Conservation (phyloP, 2,329 filamentous ascomycete species). For the Microsporum audouinii region DNA sequence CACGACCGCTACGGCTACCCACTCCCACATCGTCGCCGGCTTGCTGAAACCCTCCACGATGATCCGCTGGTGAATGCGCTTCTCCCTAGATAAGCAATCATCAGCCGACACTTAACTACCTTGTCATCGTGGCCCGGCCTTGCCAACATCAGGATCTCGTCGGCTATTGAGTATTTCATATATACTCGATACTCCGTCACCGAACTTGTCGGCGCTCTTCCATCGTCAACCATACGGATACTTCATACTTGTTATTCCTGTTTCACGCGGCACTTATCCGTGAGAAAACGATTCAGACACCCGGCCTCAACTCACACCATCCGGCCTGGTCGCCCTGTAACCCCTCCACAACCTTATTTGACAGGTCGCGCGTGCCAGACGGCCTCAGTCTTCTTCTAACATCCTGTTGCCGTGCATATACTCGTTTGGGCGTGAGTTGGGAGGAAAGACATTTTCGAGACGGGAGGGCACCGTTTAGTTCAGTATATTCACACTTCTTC, state of each 20-base stretch:
- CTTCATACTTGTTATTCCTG: neutral
- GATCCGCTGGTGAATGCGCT: neutral
- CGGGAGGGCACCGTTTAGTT: neutral
- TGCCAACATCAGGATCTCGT: neutral
- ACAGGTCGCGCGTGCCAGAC: neutral
- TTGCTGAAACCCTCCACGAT: neutral
- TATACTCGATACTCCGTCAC: neutral
- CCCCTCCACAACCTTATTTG: constrained; percentile 2
- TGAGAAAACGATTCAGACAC: neutral
- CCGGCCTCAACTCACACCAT: neutral
- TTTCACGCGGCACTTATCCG: constrained; percentile 1
- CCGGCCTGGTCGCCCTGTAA: neutral
- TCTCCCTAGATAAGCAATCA: neutral
- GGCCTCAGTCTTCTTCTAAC: neutral
- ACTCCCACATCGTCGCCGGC: neutral
- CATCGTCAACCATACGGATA: neutral
- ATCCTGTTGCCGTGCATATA: neutral
- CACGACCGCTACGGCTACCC: neutral
- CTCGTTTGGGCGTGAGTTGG: neutral
- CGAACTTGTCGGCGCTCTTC: neutral
- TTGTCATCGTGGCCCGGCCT: neutral
- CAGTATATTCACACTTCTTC: neutral
- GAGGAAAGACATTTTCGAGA: neutral
- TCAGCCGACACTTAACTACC: neutral
- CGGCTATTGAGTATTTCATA: neutral